phyloP scores from a whole-genome alignment of 2,329 filamentous ascomycete species.

The Trichoderma oligosporum region DNA sequence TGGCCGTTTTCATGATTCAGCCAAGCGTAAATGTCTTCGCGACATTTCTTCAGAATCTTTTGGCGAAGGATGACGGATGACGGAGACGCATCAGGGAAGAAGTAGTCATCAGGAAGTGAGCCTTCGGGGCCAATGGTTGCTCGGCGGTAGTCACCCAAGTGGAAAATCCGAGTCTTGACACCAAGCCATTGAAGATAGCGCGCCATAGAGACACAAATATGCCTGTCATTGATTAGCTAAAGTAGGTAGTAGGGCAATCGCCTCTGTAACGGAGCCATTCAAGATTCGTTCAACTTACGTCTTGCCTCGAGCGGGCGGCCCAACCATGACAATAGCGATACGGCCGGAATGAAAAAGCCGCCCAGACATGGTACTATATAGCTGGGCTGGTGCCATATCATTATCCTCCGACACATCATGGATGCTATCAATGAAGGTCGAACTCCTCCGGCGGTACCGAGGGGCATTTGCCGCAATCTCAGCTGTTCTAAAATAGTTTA shows the following conservation, averaged over 20 bases:
- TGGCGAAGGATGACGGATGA: slow-evolving; percentile 89
- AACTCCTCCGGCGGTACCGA: slow-evolving; percentile 85
- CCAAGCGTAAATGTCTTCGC: slow-evolving; percentile 95
- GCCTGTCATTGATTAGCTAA: slow-evolving; percentile 50
- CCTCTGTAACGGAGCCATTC: too few species aligned
- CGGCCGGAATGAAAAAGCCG: slow-evolving; percentile 94
- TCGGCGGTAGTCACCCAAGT: slow-evolving; percentile 92
- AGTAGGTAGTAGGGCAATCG: too few species aligned
- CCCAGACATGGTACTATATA: slow-evolving; percentile 97
- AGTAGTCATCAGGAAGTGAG: slow-evolving; percentile 93
- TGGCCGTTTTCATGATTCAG: slow-evolving; percentile 96
- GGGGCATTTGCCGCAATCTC: slow-evolving; percentile 89
- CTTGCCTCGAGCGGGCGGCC: slow-evolving; percentile 90
- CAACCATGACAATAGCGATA: slow-evolving; percentile 96
- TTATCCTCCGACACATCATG: slow-evolving; percentile 82
- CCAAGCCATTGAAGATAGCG: slow-evolving; percentile 95
- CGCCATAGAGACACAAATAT: slow-evolving; percentile 92
- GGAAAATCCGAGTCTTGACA: slow-evolving; percentile 97
- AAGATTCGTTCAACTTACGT: slow-evolving; percentile 57
- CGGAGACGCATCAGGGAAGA: slow-evolving; percentile 91
- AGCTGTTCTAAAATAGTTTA: slow-evolving; percentile 61
- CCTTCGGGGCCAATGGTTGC: slow-evolving; percentile 81
- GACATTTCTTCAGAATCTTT: slow-evolving; percentile 95
- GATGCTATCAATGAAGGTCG: slow-evolving; percentile 94
- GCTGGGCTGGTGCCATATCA: slow-evolving; percentile 86